A percentile compares a stretch with the other conserved stretches of the same genome.
These are phyloP conservation scores for Pestalotiopsis sp. DNA, from an alignment of 2,329 filamentous ascomycete species.

Conservation along the genomic window DNA sequence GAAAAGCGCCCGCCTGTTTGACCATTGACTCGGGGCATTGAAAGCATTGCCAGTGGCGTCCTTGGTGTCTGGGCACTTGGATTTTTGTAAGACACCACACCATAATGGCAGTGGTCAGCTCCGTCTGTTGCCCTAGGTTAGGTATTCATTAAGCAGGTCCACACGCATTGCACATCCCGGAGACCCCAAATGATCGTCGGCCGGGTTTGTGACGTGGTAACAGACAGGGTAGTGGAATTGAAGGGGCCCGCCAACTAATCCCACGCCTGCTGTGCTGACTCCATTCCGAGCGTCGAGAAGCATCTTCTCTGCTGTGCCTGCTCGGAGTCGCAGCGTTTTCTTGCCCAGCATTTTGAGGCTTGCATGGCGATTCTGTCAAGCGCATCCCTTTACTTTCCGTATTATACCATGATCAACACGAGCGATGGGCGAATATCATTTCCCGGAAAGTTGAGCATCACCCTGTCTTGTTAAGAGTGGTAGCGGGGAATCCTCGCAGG, in stretches of 20 bases:
- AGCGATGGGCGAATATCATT: neutral
- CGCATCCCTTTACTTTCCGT: neutral
- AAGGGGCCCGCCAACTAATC: constrained; percentile 9
- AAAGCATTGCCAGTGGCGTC: constrained; percentile 2
- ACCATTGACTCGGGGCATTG: constrained; percentile 1
- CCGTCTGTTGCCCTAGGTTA: neutral
- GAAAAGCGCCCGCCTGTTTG: constrained; percentile 5
- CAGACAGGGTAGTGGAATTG: constrained; percentile 3
- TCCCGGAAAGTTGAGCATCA: neutral
- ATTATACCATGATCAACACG: neutral
- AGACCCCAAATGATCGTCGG: constrained; percentile 9
- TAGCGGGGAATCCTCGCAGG: neutral
- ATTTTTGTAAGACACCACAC: neutral
- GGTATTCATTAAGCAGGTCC: neutral
- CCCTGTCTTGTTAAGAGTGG: neutral
- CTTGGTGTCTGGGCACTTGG: neutral
- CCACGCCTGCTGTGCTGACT: neutral
- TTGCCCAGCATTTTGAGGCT: neutral
- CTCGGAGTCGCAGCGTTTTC: neutral
- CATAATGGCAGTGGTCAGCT: neutral
- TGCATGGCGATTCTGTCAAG: neutral
- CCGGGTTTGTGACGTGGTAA: constrained; percentile 10
- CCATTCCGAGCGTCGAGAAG: neutral
- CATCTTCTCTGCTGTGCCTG: neutral
- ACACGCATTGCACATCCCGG: neutral